A percentile compares a stretch with the other conserved stretches of the same genome.
Evolutionary conservation across 208 protist species (phyloP).

Genomic region (Blastocrithidia nonstop): DNA sequence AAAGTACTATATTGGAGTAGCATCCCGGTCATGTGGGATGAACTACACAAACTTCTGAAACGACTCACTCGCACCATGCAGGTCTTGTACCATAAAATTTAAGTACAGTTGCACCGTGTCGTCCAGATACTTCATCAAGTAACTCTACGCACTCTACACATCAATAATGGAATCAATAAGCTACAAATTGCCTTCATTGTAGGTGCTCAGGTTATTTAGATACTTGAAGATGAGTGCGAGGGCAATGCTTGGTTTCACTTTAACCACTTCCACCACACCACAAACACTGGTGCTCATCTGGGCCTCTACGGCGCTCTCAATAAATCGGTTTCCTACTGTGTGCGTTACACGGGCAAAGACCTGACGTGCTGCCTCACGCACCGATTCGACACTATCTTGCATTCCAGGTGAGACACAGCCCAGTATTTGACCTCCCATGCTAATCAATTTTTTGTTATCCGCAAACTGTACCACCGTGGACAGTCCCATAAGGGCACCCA

Average conservation of each 20-base stretch:
- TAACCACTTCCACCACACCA: constrained; percentile 84
- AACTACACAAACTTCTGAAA: constrained; percentile 49
- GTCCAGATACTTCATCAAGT: constrained; percentile 43
- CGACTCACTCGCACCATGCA: constrained; percentile 36
- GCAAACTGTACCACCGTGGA: constrained; percentile 47
- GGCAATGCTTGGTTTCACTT: constrained; percentile 68
- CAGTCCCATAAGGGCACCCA: constrained; percentile 59
- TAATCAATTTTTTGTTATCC: constrained; percentile 50
- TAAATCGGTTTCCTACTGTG: constrained; percentile 46
- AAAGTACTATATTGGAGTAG: constrained; percentile 42
- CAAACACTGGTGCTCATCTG: constrained; percentile 72
- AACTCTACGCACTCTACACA: constrained; percentile 62
- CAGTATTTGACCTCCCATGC: constrained; percentile 71
- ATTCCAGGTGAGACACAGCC: constrained; percentile 78
- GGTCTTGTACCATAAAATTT: constrained; percentile 35
- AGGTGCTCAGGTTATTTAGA: constrained; percentile 18
- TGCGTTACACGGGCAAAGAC: constrained; percentile 72
- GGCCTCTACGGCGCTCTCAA: constrained; percentile 72
- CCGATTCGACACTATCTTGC: constrained; percentile 59
- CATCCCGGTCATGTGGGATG: constrained; percentile 24
- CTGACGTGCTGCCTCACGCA: constrained; percentile 62
- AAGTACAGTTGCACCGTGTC: constrained; percentile 43
- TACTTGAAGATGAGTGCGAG: constrained; percentile 73
- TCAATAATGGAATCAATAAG: constrained; percentile 67
- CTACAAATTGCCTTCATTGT: constrained; percentile 35